Conservation (phyloP, 2,329 filamentous ascomycete species). For the Pestalotiopsis sp. region DNA sequence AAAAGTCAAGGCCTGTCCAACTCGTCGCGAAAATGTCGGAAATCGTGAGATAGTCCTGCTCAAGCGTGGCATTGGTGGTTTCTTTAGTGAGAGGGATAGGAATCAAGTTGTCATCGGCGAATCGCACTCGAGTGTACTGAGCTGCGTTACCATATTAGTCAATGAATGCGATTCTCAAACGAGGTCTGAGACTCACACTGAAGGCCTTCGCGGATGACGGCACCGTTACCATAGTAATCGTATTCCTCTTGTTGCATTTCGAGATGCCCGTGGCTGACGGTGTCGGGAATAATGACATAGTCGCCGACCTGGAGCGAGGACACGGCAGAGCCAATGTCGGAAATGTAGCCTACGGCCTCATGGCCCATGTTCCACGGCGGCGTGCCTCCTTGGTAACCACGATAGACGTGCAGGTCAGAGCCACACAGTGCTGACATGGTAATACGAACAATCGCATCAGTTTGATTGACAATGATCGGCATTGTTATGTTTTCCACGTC, state of each 20-base stretch:
- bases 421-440: conserved; percentile 38
- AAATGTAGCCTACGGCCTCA: conserved; percentile 79
- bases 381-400: conserved; percentile 73
- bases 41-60: conserved; percentile 27
- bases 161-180: too few species aligned
- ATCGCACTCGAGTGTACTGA: background rate
- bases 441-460: conserved; percentile 38
- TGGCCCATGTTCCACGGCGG: conserved; percentile 74
- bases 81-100: background rate
- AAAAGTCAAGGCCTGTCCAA: conserved; percentile 37
- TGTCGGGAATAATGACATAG: conserved; percentile 72
- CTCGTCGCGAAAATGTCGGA: conserved; percentile 41
- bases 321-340: conserved; percentile 69
- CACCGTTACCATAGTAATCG: background rate
- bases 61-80: background rate
- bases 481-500: conserved; percentile 19
- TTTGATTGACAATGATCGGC: conserved; percentile 17
- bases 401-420: conserved; percentile 84
- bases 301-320: conserved; percentile 73
- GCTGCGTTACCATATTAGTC: background rate
- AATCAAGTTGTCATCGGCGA: background rate
- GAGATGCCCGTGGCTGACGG: conserved; percentile 33
- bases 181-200: background rate
- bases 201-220: background rate
- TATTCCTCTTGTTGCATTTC: conserved; percentile 25